These are phyloP conservation scores for Arctium lappa DNA, from an alignment of 129 eudicot genomes.

Conservation along the genomic window DNA sequence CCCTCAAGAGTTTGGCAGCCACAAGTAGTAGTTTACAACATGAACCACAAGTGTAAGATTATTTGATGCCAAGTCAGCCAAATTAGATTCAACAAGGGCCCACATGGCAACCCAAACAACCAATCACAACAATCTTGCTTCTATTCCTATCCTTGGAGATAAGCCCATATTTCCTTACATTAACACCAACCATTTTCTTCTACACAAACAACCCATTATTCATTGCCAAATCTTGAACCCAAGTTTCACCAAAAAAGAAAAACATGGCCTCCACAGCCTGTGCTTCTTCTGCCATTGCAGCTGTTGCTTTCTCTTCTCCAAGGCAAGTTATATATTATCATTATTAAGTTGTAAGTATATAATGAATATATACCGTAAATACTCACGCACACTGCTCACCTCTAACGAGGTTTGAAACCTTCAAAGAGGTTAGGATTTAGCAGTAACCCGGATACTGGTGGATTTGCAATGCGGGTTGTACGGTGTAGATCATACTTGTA, in stretches of 20 bases:
- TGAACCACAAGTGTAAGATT: slow-evolving; percentile 27
- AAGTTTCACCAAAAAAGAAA: not conserved
- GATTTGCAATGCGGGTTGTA: not conserved
- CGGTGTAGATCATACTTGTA: not conserved
- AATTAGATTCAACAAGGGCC: slow-evolving; percentile 52
- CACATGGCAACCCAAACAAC: slow-evolving; percentile 66
- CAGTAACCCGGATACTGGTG: not conserved
- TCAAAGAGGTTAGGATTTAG: not conserved
- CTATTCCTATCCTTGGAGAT: slow-evolving; percentile 64
- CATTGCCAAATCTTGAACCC: slow-evolving; percentile 13
- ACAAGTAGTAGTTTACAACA: slow-evolving; percentile 13
- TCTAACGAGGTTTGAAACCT: not conserved
- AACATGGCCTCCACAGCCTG: slow-evolving; percentile 83
- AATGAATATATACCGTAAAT: not conserved
- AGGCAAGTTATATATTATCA: slow-evolving; percentile 43
- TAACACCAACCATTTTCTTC: slow-evolving; percentile 28
- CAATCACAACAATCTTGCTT: slow-evolving; percentile 52
- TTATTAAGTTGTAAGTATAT: not conserved
- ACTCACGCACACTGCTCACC: not conserved
- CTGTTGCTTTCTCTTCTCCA: slow-evolving; percentile 72
- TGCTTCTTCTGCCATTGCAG: slow-evolving; percentile 96
- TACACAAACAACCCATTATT: slow-evolving; percentile 21
- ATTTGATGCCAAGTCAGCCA: slow-evolving; percentile 25
- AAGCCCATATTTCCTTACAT: slow-evolving; percentile 45
- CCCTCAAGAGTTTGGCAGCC: slow-evolving; percentile 6